Base-by-base conservation (phyloP, 73 alveolate genomes). In the Symbiodinium natans region DNA sequence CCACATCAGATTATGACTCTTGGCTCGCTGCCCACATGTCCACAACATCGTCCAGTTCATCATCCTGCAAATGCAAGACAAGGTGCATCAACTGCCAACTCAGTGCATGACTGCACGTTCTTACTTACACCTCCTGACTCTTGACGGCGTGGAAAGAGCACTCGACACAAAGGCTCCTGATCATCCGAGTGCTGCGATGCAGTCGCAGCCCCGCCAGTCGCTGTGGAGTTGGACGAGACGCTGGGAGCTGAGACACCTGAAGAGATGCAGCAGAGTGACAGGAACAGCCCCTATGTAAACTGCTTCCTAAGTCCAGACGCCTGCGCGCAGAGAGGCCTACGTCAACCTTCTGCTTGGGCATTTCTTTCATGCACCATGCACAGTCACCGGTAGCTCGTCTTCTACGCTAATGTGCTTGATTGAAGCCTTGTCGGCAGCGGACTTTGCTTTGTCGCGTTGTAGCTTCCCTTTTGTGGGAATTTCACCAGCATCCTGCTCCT, bases 11-110 rank as follows among this genome's bases (percentile, higher is more conserved):
- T 23, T 15, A 5, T 40, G 34, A 13, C 33, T 2, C 90, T 82
- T 63, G 56, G 94, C 27, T 40, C n/a, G 15, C 31, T 25, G 31
- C 94, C 95, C 95, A 88, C 95, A 88, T 88, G 33, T 88, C 95
- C 2, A 59, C 38, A 33, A 88, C 86, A 29, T 88, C 95, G 27
- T 88, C 95, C 42, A 88, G 85, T 41, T 88, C 77, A 39, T 88
- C 95, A 34, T 88, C 95, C 95, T 88, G 74, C 4, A 39, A 23
- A 3, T 36, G 68, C 71, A 52, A 29, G 71, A 15, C 71, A 8
- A 19, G 59, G 25, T 21, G 71, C n/a, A n/a, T n/a, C n/a, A n/a
- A n/a, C n/a, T n/a, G n/a, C n/a, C n/a, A n/a, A 21, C 27, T 21
- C 75, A 56, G 27, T 21, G 75, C 75, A 29, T 56, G 75, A 56